These are phyloP conservation scores for Penicillium bialowiezense DNA, from an alignment of 495 filamentous ascomycete genomes.

Conservation along the genomic window DNA sequence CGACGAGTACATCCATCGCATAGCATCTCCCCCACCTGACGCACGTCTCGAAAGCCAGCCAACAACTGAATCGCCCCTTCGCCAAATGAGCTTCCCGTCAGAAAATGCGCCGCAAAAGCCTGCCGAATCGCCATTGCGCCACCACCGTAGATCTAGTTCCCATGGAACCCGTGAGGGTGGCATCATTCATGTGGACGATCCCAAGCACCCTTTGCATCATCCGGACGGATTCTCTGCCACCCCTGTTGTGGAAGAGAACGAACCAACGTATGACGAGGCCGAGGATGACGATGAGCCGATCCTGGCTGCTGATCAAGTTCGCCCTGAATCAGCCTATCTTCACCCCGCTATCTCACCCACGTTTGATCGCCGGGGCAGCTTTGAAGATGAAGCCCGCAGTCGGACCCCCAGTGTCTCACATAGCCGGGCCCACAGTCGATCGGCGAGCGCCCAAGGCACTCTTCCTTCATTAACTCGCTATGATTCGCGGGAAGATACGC, in stretches of 20 bases:
- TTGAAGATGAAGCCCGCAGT: conserved; percentile 53
- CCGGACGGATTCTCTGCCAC: conserved; percentile 55
- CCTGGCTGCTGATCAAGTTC: conserved; percentile 85
- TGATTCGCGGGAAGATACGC: conserved; percentile 50
- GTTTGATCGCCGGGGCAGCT: conserved; percentile 56
- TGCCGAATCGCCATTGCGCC: conserved; percentile 7
- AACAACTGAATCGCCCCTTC: conserved; percentile 56
- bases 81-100: conserved; percentile 49
- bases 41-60: conserved; percentile 43
- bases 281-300: conserved; percentile 67
- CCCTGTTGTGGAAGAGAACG: conserved; percentile 13
- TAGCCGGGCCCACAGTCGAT: conserved; percentile 72
- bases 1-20: conserved; percentile 72
- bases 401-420: conserved; percentile 52
- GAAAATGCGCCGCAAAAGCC: conserved; percentile 18
- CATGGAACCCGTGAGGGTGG: conserved; percentile 45
- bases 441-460: conserved; percentile 58
- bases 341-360: conserved; percentile 74
- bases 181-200: conserved; percentile 75
- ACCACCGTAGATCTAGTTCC: conserved; percentile 14
- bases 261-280: conserved; percentile 6
- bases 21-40: conserved; percentile 60
- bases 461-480: conserved; percentile 45
- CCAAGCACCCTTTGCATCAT: conserved; percentile 60
- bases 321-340: conserved; percentile 67